Conservation (phyloP, 306 rosid species). For the cucumber (Cucumis sativus) region DNA sequence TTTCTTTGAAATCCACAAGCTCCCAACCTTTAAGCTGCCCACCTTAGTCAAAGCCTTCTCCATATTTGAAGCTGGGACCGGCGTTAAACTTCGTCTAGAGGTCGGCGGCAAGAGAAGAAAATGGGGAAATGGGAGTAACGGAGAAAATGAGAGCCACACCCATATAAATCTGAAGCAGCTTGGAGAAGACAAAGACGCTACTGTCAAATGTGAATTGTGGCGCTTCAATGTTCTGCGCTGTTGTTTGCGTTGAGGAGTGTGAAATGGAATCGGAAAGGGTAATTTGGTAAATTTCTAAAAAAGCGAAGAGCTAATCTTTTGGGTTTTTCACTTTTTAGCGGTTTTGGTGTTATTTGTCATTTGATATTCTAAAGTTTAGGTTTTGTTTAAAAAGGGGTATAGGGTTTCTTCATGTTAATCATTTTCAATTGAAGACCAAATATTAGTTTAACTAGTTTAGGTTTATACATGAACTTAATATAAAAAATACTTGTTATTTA, state of each 20-base stretch:
- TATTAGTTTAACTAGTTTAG: too few relatives aligned
- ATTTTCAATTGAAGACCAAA: too few relatives aligned
- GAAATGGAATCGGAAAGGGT: background rate
- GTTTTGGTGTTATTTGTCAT: background rate
- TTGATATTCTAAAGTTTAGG: background rate
- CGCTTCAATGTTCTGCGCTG: background rate
- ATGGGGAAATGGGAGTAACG: background rate
- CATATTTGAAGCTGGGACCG: constrained; percentile 24
- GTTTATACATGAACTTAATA: too few relatives aligned
- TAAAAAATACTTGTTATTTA: too few relatives aligned
- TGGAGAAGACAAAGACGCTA: background rate
- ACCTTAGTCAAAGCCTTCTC: constrained; percentile 90
- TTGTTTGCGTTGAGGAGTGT: background rate
- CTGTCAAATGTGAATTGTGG: background rate
- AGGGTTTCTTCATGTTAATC: background rate
- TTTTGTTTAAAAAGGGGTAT: background rate
- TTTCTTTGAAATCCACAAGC: constrained; percentile 78
- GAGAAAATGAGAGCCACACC: background rate
- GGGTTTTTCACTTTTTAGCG: background rate
- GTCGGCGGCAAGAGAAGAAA: background rate
- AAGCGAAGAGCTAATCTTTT: background rate
- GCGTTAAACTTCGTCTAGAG: constrained; percentile 1
- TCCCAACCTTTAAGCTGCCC: constrained; percentile 67
- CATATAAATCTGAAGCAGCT: background rate
- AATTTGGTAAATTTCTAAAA: background rate